phyloP scores from a whole-genome alignment of 768 basidiomycete genomes.

The Favolaschia claudopus region DNA sequence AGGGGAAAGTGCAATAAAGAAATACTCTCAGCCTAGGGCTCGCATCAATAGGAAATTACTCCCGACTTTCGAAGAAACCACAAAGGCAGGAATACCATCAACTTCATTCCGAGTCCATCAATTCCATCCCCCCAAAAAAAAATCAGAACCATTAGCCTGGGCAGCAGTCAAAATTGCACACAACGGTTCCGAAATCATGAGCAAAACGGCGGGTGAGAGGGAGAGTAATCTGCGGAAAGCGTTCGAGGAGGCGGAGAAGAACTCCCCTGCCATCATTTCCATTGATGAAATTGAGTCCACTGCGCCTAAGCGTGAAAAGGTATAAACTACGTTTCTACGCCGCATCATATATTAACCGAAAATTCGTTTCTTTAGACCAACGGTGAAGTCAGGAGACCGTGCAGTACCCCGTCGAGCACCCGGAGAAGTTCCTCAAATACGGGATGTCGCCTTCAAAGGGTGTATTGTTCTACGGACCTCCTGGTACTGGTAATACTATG shows the following conservation, averaged over 20 bases:
- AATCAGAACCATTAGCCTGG: no score
- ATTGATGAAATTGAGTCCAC: conserved; percentile 99
- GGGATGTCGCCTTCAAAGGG: no score
- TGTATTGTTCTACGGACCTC: conserved; percentile 99
- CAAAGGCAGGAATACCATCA: no score
- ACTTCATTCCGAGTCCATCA: no score
- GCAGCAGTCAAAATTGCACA: no score
- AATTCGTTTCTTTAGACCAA: conserved; percentile 75
- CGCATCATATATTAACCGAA: not conserved
- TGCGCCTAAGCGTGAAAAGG: conserved; percentile 99
- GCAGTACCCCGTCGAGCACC: no score
- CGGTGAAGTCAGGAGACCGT: conserved; percentile 97
- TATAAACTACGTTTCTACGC: conserved; percentile 37
- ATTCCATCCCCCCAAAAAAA: no score
- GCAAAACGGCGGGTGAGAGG: conserved; percentile 98
- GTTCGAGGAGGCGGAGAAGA: conserved; percentile 99
- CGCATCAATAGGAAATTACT: no score
- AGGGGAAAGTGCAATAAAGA: no score
- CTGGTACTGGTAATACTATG: conserved; percentile 99
- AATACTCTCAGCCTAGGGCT: no score
- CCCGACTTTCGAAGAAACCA: no score
- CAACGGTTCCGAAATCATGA: conserved; percentile 99
- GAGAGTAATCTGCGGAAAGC: conserved; percentile 97
- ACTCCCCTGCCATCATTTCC: conserved; percentile 98
- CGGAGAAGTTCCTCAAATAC: no score